Percentiles rank a stretch among this genome's conserved stretches.
Conservation (phyloP, 352 stramenopile genomes). For the Phytophthora citricola region DNA sequence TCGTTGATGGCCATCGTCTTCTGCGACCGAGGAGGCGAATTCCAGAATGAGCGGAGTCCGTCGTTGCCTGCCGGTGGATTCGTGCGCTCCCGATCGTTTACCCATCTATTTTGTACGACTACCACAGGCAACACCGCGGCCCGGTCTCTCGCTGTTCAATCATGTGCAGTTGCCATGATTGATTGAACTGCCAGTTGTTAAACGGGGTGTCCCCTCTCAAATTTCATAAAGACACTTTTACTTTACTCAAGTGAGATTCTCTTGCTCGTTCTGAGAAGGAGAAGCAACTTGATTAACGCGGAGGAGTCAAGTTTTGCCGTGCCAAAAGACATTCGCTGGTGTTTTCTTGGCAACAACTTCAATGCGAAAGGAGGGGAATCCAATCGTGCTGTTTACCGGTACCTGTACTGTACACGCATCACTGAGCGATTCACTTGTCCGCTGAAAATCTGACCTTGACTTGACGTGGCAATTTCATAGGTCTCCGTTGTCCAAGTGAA, state of each 20-base stretch:
- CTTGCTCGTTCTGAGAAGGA: no score
- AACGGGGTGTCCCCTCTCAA: neutral
- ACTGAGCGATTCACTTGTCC: neutral
- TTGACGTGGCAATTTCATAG: neutral
- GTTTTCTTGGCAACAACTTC: no score
- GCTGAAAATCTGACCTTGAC: neutral
- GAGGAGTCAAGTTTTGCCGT: no score
- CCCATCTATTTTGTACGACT: neutral
- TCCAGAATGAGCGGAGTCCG: conserved; percentile 1
- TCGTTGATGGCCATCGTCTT: conserved; percentile 5
- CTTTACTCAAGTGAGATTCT: no score
- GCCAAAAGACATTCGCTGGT: no score
- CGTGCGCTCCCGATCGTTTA: conserved; percentile 2
- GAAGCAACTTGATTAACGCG: no score
- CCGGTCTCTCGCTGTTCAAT: no score
- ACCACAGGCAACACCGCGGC: no score
- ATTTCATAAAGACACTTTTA: neutral
- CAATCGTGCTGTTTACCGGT: no score
- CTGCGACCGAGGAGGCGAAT: neutral
- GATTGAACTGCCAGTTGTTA: no score
- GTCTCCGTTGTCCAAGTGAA: neutral
- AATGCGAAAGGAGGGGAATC: no score
- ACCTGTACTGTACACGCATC: neutral
- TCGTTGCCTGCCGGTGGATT: conserved; percentile 1
- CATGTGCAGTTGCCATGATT: no score